phyloP scores from a whole-genome alignment of 2,329 filamentous ascomycete genomes.

The Dothiorella sarmentorum region DNA sequence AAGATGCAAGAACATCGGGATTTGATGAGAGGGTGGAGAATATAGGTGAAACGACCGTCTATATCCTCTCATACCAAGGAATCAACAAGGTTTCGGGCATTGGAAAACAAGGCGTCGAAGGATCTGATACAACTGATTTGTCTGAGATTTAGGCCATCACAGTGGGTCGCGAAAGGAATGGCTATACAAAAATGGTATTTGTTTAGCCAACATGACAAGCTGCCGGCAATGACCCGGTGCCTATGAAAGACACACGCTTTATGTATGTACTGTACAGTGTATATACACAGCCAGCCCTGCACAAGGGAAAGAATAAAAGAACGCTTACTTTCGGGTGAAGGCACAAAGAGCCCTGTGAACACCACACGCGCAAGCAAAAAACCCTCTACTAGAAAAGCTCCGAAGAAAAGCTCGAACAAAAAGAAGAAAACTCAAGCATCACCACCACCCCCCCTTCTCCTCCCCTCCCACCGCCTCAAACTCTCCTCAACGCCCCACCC shows the following conservation, averaged over 20 bases:
- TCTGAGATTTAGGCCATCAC: too few relatives aligned
- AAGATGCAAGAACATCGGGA: not conserved
- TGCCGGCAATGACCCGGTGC: too few relatives aligned
- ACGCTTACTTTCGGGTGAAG: not conserved
- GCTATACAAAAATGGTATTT: too few relatives aligned
- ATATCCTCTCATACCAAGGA: not conserved
- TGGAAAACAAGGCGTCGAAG: too few relatives aligned
- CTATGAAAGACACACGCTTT: too few relatives aligned
- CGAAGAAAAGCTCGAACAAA: not conserved
- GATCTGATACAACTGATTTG: not conserved
- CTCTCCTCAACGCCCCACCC: conserved; percentile 62
- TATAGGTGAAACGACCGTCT: not conserved
- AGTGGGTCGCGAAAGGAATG: too few relatives aligned
- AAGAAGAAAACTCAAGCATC: not conserved
- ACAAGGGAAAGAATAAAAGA: not conserved
- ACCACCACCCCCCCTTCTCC: not conserved
- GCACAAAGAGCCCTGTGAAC: not conserved
- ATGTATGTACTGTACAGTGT: too few relatives aligned
- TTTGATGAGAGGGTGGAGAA: not conserved
- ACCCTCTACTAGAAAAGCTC: too few relatives aligned
- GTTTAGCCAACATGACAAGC: too few relatives aligned
- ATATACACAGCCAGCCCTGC: too few relatives aligned
- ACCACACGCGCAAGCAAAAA: too few relatives aligned
- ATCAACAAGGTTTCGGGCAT: not conserved
- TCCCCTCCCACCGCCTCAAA: conserved; percentile 20